Conservation (phyloP, 345 rosid genomes). For the Salix dunnii region DNA sequence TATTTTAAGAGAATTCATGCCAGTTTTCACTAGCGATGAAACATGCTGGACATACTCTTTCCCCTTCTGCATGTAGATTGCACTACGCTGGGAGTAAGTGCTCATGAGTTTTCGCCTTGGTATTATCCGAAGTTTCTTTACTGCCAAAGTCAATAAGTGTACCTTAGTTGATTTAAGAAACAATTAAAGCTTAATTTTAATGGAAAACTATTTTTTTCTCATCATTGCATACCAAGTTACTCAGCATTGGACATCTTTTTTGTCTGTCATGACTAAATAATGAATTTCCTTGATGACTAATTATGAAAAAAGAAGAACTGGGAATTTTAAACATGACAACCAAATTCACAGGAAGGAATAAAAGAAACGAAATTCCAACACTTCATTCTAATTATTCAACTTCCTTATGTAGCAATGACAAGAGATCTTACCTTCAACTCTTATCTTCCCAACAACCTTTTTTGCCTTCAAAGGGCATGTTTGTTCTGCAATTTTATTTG, state of each 20-base stretch:
- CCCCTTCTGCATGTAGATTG: constrained; percentile 65
- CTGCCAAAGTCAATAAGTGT: constrained; percentile 40
- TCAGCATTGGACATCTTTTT: neutral
- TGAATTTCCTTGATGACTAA: neutral
- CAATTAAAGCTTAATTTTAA: neutral
- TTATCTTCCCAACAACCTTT: constrained; percentile 67
- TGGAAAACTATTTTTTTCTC: neutral
- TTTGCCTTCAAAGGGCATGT: constrained; percentile 46
- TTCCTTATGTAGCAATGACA: neutral
- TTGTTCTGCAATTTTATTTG: constrained; percentile 40
- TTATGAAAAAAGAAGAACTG: neutral
- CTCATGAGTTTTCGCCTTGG: constrained; percentile 69
- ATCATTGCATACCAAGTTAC: neutral
- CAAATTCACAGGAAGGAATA: neutral
- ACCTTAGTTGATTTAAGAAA: constrained; percentile 3
- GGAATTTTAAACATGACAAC: neutral
- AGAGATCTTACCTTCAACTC: constrained; percentile 73
- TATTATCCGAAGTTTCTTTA: constrained; percentile 67
- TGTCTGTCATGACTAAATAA: neutral
- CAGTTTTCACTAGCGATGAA: constrained; percentile 75
- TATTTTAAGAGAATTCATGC: constrained; percentile 68
- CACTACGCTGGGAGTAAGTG: constrained; percentile 66
- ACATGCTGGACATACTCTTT: constrained; percentile 72
- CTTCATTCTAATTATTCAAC: neutral
- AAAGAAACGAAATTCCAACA: neutral